Base-by-base conservation (phyloP, 768 basidiomycete genomes). In the Lactifluus piperatus region DNA sequence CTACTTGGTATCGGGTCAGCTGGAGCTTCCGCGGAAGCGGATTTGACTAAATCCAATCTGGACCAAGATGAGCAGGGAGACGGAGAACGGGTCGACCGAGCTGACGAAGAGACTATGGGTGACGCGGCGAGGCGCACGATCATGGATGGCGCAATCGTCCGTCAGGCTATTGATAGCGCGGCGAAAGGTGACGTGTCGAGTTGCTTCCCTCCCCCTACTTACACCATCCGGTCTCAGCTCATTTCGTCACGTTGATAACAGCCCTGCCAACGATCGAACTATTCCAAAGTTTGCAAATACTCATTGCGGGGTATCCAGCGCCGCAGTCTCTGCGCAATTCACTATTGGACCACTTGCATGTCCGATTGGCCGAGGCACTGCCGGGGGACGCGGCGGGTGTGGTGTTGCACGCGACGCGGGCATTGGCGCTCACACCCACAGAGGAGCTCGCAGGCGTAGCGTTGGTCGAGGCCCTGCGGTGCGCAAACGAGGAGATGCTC, bases 91-190 rank as follows among this genome's bases (percentile, higher is more conserved):
- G 63, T 68, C 45, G 71, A 69, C 13, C 68, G 70, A 30, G 73
- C 69, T 3, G 71, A 74, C 45, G 74, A 73, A 34, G 78, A 74
- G 16, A 76, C 74, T 39, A 79, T 79, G 49, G 75, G 75, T 32
- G 77, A 79, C 55, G 76, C 76, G 45, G 86, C 86, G 20, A 76
- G 87, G 51, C 75, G 75, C 66, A 79, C 80, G 44, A 83, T 93
- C 68, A 78, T 92, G 77, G 75, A 83, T 51, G 91, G 91, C 26
- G 88, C 80, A 4, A 90, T 92, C 65, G 87, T 90, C 39, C 83
- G 81, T 68, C 78, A 83, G 45, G 89, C 89, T n/a, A 81, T 93
- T 50, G 73, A 76, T 20, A 86, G 79, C 63, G 92, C 92, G 30
- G 80, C 77, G 11, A 77, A 86, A 81, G 88, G 92, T 85, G 69